Percentiles rank a stretch among this genome's conserved stretches.
These are phyloP conservation scores for Umbelopsis sp. DNA, from an alignment of 192 early-diverging fungal genomes.

Conservation along the genomic window DNA sequence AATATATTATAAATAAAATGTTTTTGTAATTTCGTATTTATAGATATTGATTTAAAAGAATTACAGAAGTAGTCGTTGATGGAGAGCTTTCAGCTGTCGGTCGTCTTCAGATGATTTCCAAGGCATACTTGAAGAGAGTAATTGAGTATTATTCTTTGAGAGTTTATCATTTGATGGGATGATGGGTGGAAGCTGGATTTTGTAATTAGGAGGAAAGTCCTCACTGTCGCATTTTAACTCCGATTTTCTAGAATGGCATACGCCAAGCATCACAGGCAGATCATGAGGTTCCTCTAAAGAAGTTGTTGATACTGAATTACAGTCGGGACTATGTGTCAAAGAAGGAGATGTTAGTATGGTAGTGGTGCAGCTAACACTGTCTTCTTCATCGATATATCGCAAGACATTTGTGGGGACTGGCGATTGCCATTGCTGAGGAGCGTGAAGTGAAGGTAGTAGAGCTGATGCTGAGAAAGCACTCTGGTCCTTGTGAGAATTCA, in stretches of 20 bases:
- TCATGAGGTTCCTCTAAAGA: neutral
- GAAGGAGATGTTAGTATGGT: neutral
- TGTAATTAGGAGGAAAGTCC: neutral
- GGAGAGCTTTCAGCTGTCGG: neutral
- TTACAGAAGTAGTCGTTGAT: neutral
- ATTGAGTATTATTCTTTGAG: neutral
- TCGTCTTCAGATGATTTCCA: neutral
- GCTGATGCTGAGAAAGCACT: neutral
- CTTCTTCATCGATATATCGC: neutral
- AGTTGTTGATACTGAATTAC: conserved; percentile 8
- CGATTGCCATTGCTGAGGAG: neutral
- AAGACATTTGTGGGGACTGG: neutral
- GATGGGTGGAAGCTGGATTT: neutral
- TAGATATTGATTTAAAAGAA: neutral
- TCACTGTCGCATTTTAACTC: neutral
- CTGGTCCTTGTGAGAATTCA: neutral
- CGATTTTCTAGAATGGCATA: neutral
- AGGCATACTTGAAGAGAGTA: neutral
- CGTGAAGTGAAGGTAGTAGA: neutral
- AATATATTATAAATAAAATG: neutral
- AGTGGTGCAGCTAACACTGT: neutral
- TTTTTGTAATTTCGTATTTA: too few species aligned
- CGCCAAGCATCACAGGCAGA: neutral
- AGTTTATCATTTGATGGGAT: neutral
- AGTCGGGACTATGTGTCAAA: neutral